Percentiles rank a stretch among this genome's conserved stretches.
Evolutionary conservation across 2,329 filamentous ascomycete genomes (phyloP).

Genomic region (Xylariomycetidae sp.): DNA sequence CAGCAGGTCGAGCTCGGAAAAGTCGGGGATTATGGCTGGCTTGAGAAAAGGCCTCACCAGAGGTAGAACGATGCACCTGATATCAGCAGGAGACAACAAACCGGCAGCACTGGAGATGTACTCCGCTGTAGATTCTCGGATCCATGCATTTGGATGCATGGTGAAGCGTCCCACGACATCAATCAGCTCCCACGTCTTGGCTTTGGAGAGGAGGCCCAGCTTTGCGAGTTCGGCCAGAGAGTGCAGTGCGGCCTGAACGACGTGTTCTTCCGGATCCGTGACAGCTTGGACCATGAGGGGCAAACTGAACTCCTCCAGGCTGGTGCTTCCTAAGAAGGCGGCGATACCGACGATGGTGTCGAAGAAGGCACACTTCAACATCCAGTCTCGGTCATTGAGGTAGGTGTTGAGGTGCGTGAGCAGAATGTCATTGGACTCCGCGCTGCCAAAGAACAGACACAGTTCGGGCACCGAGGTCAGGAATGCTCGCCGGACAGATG

Average conservation of each 20-base stretch:
- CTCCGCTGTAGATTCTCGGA: slow-evolving; percentile 80
- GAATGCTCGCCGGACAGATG: slow-evolving; percentile 84
- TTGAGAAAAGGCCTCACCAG: slow-evolving; percentile 79
- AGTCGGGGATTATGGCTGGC: slow-evolving; percentile 56
- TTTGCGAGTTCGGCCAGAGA: slow-evolving; percentile 84
- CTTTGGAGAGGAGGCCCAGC: slow-evolving; percentile 77
- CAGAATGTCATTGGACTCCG: slow-evolving; percentile 92
- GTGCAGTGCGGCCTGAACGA: slow-evolving; percentile 83
- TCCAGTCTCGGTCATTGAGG: slow-evolving; percentile 93
- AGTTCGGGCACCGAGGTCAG: slow-evolving; percentile 85
- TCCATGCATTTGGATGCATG: slow-evolving; percentile 93
- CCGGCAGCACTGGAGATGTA: slow-evolving; percentile 73
- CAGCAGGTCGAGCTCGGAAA: slow-evolving; percentile 68
- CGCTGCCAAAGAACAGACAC: slow-evolving; percentile 89
- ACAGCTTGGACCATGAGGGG: slow-evolving; percentile 94
- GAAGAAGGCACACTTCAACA: slow-evolving; percentile 93
- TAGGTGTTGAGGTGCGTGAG: slow-evolving; percentile 96
- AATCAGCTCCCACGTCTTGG: slow-evolving; percentile 81
- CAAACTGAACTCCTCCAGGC: slow-evolving; percentile 88
- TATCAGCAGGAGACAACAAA: slow-evolving; percentile 73
- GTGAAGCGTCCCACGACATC: slow-evolving; percentile 79
- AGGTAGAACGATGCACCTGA: slow-evolving; percentile 76
- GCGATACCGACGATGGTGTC: slow-evolving; percentile 92
- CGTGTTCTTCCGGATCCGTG: slow-evolving; percentile 87
- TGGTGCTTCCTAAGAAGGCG: slow-evolving; percentile 80